These are phyloP conservation scores for Aspergillus glaucus DNA, from an alignment of 2,329 filamentous ascomycete species.

Conservation along the genomic window DNA sequence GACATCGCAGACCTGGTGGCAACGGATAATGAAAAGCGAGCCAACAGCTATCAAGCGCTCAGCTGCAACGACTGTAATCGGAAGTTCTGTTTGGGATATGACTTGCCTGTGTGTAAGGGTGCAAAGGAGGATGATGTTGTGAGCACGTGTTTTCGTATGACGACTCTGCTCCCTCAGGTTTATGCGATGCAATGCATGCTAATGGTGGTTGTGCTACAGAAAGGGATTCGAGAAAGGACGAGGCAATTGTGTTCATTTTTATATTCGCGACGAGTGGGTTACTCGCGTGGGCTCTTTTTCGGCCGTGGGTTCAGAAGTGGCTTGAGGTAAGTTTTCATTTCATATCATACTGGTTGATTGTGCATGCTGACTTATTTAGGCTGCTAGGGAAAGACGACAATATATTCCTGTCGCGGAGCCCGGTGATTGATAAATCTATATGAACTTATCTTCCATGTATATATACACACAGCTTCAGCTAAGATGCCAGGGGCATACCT, in stretches of 20 bases:
- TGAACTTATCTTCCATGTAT: background rate
- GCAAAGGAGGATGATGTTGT: conserved; percentile 59
- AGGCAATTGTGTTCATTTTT: conserved; percentile 60
- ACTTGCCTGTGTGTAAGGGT: conserved; percentile 55
- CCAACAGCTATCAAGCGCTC: conserved; percentile 34
- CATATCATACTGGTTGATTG: background rate
- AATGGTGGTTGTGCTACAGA: conserved; percentile 27
- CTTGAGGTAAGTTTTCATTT: conserved; percentile 38
- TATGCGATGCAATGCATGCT: conserved; percentile 17
- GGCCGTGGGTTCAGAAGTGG: conserved; percentile 55
- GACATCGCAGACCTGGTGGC: conserved; percentile 6
- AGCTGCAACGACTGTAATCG: conserved; percentile 63
- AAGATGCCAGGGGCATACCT: no score
- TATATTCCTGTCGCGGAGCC: conserved; percentile 46
- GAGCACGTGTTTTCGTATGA: conserved; percentile 58
- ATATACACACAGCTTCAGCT: background rate
- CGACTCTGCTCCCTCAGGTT: background rate
- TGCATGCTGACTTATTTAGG: conserved; percentile 24
- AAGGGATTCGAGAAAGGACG: conserved; percentile 61
- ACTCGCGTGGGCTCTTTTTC: conserved; percentile 54
- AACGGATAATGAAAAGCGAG: conserved; percentile 20
- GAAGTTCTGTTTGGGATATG: conserved; percentile 59
- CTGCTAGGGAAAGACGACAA: conserved; percentile 42
- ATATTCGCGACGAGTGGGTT: conserved; percentile 58
- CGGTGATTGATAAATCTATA: background rate